Evolutionary conservation across 2,329 filamentous ascomycete genomes (phyloP).

Genomic region (Capronia americana): DNA sequence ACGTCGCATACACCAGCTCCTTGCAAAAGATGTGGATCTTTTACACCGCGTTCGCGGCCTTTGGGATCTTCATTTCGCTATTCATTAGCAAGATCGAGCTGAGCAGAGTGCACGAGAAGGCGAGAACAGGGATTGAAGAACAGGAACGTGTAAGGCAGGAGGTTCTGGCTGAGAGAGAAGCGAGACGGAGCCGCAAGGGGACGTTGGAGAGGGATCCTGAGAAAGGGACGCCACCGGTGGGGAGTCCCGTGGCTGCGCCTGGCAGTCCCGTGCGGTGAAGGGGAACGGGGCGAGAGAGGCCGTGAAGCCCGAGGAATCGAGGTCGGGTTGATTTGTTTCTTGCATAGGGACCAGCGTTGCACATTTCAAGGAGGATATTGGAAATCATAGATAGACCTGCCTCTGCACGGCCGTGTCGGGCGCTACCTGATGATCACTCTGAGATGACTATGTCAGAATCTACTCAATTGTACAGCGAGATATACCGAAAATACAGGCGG

Average conservation of each 20-base stretch:
- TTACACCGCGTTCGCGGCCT: constrained; percentile 44
- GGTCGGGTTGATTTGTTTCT: neutral
- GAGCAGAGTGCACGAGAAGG: constrained; percentile 51
- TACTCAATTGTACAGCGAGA: neutral
- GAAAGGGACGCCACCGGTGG: constrained; percentile 7
- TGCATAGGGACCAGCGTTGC: neutral
- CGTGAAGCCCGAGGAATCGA: neutral
- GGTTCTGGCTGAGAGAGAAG: constrained; percentile 42
- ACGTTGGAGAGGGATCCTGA: constrained; percentile 21
- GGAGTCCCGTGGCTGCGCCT: neutral
- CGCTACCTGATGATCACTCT: neutral
- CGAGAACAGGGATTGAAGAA: constrained; percentile 53
- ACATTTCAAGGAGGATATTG: neutral
- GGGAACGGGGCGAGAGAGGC: too few species aligned
- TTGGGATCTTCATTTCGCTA: constrained; percentile 43
- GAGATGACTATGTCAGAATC: too few species aligned
- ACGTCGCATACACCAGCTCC: constrained; percentile 43
- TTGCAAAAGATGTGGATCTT: constrained; percentile 53
- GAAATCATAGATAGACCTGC: neutral
- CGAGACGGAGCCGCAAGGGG: constrained; percentile 18
- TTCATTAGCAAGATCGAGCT: constrained; percentile 45
- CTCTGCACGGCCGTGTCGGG: neutral
- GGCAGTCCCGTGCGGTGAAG: neutral
- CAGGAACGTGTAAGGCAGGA: constrained; percentile 50
- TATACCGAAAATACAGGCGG: neutral